These are phyloP conservation scores for Clonostachys solani DNA, from an alignment of 2,329 filamentous ascomycete genomes.

Conservation along the genomic window DNA sequence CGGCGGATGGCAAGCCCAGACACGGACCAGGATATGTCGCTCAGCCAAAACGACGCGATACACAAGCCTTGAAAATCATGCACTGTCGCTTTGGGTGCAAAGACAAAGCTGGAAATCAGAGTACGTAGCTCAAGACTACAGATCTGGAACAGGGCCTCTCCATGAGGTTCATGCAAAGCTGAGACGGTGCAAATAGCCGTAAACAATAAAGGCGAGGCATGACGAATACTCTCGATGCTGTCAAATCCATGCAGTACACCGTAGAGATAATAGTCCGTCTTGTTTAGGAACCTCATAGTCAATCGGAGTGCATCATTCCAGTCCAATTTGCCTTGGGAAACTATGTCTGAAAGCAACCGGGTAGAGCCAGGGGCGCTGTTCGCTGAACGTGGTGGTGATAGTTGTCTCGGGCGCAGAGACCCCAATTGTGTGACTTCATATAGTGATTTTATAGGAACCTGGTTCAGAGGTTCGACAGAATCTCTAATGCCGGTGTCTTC, in stretches of 20 bases:
- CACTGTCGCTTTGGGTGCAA: conserved; percentile 24
- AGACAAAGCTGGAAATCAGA: conserved; percentile 52
- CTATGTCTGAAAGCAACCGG: too few species aligned
- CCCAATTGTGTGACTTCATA: too few species aligned
- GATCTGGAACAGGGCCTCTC: conserved; percentile 37
- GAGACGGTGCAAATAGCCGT: conserved; percentile 53
- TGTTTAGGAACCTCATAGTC: too few species aligned
- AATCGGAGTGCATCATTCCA: too few species aligned
- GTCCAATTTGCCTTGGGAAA: too few species aligned
- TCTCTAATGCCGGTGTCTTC: too few species aligned
- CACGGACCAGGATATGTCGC: conserved; percentile 58
- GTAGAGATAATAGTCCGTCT: conserved; percentile 33
- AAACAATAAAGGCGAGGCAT: conserved; percentile 48
- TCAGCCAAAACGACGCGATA: conserved; percentile 59
- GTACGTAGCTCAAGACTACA: conserved; percentile 52
- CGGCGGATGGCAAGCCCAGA: conserved; percentile 48
- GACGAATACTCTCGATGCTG: conserved; percentile 45
- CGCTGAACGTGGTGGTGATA: too few species aligned
- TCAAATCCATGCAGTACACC: conserved; percentile 45
- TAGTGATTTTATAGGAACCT: too few species aligned
- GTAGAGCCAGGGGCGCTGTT: too few species aligned
- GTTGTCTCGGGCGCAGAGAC: too few species aligned
- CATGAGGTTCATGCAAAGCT: conserved; percentile 50
- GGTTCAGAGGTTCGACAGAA: too few species aligned
- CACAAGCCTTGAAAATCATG: conserved; percentile 28